Evolutionary conservation across 176 grass and related monocot genomes (phyloP).

Genomic region (Oryza longistaminata): DNA sequence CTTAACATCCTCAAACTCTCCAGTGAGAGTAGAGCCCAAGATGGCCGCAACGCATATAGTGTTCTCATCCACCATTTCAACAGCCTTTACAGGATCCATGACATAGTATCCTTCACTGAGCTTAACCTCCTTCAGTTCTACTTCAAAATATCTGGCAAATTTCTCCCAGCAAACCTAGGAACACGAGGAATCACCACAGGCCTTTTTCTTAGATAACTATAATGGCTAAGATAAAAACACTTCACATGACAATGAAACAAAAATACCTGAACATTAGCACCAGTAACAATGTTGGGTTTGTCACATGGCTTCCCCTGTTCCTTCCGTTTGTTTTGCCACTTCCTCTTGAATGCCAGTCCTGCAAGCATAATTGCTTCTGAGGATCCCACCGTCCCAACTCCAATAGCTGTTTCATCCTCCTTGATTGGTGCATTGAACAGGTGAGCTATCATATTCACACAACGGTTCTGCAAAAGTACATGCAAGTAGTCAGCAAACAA

Average conservation of each 20-base stretch:
- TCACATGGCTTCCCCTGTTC: constrained; percentile 58
- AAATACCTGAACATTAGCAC: constrained; percentile 76
- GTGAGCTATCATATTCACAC: constrained; percentile 76
- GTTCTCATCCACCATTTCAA: constrained; percentile 73
- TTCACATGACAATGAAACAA: not conserved
- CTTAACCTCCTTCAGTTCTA: constrained; percentile 77
- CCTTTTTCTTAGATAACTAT: not conserved
- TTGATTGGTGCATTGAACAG: constrained; percentile 61
- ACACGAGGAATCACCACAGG: not conserved
- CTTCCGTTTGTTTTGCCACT: constrained; percentile 71
- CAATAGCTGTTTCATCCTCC: constrained; percentile 58
- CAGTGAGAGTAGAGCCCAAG: constrained; percentile 71
- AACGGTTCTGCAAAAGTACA: constrained; percentile 56
- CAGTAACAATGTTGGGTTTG: constrained; percentile 79
- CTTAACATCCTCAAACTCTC: constrained; percentile 73
- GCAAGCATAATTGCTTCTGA: constrained; percentile 84
- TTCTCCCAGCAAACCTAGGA: constrained; percentile 77
- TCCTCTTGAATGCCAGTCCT: constrained; percentile 76
- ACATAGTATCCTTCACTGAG: constrained; percentile 63
- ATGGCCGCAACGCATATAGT: constrained; percentile 74
- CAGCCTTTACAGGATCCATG: constrained; percentile 69
- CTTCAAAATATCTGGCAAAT: constrained; percentile 74
- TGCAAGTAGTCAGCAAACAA: constrained; percentile 21
- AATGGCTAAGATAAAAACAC: not conserved
- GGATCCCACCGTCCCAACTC: constrained; percentile 66